Evolutionary conservation across 768 basidiomycete genomes (phyloP).

Genomic region (Tricholoma saponaceum): DNA sequence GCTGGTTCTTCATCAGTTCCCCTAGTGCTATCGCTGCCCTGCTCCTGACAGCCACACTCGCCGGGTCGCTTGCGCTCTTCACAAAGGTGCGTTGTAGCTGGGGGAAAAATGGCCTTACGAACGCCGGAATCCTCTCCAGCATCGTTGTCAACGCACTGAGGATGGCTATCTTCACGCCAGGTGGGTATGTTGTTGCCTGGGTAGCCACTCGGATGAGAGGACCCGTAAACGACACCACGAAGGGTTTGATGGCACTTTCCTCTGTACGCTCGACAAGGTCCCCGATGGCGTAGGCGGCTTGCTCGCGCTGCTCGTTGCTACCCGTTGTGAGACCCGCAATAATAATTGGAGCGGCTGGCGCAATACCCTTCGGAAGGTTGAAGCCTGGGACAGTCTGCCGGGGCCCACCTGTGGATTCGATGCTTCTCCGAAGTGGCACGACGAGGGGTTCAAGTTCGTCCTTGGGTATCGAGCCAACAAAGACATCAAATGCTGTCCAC

Average conservation of each 20-base stretch:
- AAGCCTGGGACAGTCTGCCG: conserved; percentile 83
- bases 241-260: conserved; percentile 84
- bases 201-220: conserved; percentile 94
- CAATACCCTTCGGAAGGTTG: conserved; percentile 76
- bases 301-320: conserved; percentile 91
- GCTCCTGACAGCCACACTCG: conserved; percentile 73
- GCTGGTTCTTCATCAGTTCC: conserved; percentile 84
- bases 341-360: conserved; percentile 81
- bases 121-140: conserved; percentile 78
- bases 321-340: conserved; percentile 92
- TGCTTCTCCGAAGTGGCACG: conserved; percentile 81
- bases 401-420: conserved; percentile 80
- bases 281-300: conserved; percentile 94
- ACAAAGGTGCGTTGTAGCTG: conserved; percentile 96
- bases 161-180: conserved; percentile 90
- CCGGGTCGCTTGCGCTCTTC: conserved; percentile 82
- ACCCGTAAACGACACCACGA: conserved; percentile 92
- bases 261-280: conserved; percentile 89
- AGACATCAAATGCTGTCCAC: conserved; percentile 76
- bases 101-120: conserved; percentile 98
- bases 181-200: conserved; percentile 84
- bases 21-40: conserved; percentile 85
- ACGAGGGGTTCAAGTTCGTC: conserved; percentile 91
- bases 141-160: conserved; percentile 81
- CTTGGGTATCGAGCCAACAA: conserved; percentile 88